A percentile compares a stretch with the other conserved stretches of the same genome.
Evolutionary conservation across 495 filamentous ascomycete genomes (phyloP).

Genomic region (Echria macrotheca): DNA sequence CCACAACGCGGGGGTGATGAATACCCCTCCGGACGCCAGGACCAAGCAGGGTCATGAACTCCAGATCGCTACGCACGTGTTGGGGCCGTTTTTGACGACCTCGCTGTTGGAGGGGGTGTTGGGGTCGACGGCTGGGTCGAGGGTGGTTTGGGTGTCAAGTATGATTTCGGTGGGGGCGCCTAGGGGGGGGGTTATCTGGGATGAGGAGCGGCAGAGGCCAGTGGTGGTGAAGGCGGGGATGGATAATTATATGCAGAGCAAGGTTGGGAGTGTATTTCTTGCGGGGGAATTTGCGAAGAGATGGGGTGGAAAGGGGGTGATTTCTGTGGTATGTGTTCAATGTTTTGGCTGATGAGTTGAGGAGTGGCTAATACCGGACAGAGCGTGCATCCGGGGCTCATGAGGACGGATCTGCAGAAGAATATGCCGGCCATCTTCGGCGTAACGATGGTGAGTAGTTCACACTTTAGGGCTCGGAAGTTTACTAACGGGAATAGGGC

Average conservation of each 20-base stretch:
- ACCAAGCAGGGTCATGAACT: not conserved
- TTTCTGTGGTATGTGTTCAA: not conserved
- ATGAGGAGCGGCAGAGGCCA: not conserved
- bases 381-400: too few relatives aligned
- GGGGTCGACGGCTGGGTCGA: not conserved
- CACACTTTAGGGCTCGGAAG: too few relatives aligned
- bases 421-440: too few relatives aligned
- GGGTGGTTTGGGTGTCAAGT: not conserved
- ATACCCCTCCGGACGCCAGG: not conserved
- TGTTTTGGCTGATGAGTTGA: not conserved
- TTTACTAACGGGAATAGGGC: too few relatives aligned
- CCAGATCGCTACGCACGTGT: not conserved
- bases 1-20: not conserved
- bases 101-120: not conserved
- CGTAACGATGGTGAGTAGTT: too few relatives aligned
- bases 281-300: not conserved
- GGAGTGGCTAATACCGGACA: too few relatives aligned
- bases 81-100: not conserved
- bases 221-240: not conserved
- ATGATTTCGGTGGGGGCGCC: not conserved
- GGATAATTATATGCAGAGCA: not conserved
- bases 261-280: not conserved
- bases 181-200: not conserved
- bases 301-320: not conserved
- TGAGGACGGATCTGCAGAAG: too few relatives aligned